Base-by-base conservation (phyloP, 805 yeast species). In the Lachancea waltii region DNA sequence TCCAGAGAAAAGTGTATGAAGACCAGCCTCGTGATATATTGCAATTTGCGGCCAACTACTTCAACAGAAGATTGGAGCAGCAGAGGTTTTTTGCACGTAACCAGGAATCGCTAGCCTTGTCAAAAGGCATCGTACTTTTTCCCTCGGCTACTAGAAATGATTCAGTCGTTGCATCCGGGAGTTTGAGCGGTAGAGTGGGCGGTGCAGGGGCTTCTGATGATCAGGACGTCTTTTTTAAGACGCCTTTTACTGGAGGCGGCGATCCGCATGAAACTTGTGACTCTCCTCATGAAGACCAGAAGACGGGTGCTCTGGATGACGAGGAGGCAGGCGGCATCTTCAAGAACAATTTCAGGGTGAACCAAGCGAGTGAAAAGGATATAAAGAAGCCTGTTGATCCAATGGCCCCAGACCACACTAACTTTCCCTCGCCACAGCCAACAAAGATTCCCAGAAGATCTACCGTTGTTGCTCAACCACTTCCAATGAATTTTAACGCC, bases 41-140 rank as follows among this genome's bases (percentile, higher is more conserved):
- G 41, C 87, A 83, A 53, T 84, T 82, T 62, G 80, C 89, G 51
- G 81, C 84, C 40, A 73, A 78, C 59, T 81, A 79, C 60, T 84
- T 84, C 65, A 73, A 72, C 53, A 58, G 68, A 34, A 73, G 79
- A 42, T 63, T 83, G 42, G 79, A 77, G 47, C 69, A 71, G 21
- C 84, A 80, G 53, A 69, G 84, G 53, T 53, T 65, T 20, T 68
- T 67, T 26, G 60, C 71, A 34, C 74, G 77, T 74, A 57, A 58
- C n/a, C 72, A 69, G 41, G 73, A 70, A 49, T 53, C 64, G 14
- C 33, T 44, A 20, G 78, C 77, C 4, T 62, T 58, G 31, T 64
- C 71, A 1, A 69, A 73, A 25, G 81, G 81, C 1, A 62, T 77
- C 21, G 68, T 64, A 30, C 59, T 74, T 47, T 70, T 62, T 30